phyloP scores from a whole-genome alignment of 306 rosid genomes.

The Cicer bijugum region DNA sequence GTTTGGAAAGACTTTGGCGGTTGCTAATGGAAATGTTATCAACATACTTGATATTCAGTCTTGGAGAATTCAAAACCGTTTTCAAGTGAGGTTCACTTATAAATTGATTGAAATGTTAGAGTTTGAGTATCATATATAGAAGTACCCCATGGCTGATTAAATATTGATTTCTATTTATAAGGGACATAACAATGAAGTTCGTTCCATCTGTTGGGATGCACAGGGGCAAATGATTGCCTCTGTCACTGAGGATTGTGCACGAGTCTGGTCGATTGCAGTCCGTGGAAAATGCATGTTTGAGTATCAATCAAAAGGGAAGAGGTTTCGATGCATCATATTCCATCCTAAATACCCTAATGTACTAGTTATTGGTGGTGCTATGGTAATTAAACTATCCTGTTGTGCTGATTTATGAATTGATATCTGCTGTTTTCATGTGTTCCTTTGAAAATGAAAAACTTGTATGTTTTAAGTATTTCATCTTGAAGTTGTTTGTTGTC shows the following conservation, averaged over 20 bases:
- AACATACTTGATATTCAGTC: slow-evolving; percentile 14
- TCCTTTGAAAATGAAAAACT: neutral
- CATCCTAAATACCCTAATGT: slow-evolving; percentile 26
- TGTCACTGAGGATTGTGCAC: slow-evolving; percentile 28
- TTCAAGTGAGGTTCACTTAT: slow-evolving; percentile 21
- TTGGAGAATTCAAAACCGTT: neutral
- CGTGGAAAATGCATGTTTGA: neutral
- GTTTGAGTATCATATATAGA: neutral
- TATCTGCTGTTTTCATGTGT: neutral
- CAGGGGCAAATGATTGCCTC: slow-evolving; percentile 17
- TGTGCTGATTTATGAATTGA: neutral
- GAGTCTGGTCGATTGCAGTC: neutral
- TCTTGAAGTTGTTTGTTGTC: neutral
- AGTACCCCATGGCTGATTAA: neutral
- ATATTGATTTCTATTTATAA: neutral
- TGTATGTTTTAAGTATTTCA: neutral
- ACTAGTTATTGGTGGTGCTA: slow-evolving; percentile 8
- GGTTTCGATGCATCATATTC: neutral
- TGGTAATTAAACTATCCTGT: neutral
- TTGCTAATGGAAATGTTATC: slow-evolving; percentile 17
- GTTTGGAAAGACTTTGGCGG: neutral
- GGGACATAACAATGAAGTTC: slow-evolving; percentile 10
- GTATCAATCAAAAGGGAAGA: neutral
- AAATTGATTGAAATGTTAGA: slow-evolving; percentile 1
- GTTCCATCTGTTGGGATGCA: slow-evolving; percentile 20